Percentiles rank a stretch among this genome's conserved stretches.
phyloP scores from a whole-genome alignment of 495 filamentous ascomycete genomes.

The Podospora appendiculata region DNA sequence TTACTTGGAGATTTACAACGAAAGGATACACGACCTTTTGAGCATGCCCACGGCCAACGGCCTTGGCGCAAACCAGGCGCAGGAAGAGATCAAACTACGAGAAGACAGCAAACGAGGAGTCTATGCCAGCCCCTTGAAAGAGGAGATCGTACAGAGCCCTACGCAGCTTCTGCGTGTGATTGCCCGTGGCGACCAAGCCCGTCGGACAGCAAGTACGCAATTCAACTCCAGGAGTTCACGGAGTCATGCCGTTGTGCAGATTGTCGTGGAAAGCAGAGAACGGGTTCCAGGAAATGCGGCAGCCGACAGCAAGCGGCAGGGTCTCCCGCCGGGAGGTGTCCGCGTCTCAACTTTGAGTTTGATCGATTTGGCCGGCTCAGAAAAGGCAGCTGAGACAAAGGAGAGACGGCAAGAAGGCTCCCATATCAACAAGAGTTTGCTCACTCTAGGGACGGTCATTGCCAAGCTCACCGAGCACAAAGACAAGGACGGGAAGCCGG shows the following conservation, averaged over 20 bases:
- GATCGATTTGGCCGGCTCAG: constrained; percentile 94
- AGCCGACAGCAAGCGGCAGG: constrained; percentile 63
- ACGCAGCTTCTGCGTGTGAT: constrained; percentile 94
- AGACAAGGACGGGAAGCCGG: constrained; percentile 67
- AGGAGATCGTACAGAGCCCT: constrained; percentile 97
- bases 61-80: constrained; percentile 36
- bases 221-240: constrained; percentile 95
- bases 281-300: constrained; percentile 50
- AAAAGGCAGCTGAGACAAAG: constrained; percentile 90
- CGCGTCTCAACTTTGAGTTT: constrained; percentile 90
- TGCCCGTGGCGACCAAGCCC: constrained; percentile 83
- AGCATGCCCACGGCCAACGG: constrained; percentile 54
- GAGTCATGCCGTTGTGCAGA: constrained; percentile 96
- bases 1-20: constrained; percentile 98
- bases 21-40: constrained; percentile 90
- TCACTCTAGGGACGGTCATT: constrained; percentile 94
- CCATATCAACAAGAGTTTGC: constrained; percentile 95
- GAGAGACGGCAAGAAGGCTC: constrained; percentile 91
- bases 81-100: constrained; percentile 91
- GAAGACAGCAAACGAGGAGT: constrained; percentile 95
- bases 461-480: constrained; percentile 75
- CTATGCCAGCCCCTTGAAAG: constrained; percentile 91
- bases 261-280: constrained; percentile 94
- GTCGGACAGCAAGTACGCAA: constrained; percentile 85
- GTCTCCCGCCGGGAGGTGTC: constrained; percentile 79